Evolutionary conservation across 2,329 filamentous ascomycete species (phyloP).

Genomic region (Alternaria arborescens): DNA sequence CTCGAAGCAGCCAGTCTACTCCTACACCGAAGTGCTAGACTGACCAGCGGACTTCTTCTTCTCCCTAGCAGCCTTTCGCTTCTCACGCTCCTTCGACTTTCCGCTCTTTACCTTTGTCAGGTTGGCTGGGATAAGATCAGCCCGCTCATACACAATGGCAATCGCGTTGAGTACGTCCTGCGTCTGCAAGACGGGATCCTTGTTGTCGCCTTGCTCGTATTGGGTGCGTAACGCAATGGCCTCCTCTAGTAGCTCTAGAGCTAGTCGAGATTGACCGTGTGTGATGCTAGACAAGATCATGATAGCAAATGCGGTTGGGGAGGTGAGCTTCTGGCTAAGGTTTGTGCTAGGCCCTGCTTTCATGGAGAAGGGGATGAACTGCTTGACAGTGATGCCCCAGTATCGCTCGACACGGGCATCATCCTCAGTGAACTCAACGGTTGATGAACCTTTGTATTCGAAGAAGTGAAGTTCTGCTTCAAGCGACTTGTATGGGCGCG

Average conservation of each 20-base stretch:
- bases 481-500: conserved; percentile 10
- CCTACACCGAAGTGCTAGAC: background rate
- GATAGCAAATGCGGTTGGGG: background rate
- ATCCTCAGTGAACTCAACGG: background rate
- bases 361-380: conserved; percentile 8
- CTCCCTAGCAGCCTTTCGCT: conserved; percentile 9
- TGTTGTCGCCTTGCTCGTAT: conserved; percentile 6
- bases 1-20: background rate
- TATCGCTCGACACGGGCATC: conserved; percentile 10
- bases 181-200: background rate
- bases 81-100: conserved; percentile 15
- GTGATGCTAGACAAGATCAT: conserved; percentile 12
- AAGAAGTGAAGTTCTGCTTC: conserved; percentile 2
- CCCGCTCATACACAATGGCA: conserved; percentile 16
- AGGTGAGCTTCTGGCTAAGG: background rate
- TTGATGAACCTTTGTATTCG: background rate
- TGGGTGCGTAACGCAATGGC: conserved; percentile 9
- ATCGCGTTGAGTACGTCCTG: conserved; percentile 20
- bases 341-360: background rate
- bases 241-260: conserved; percentile 6
- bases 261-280: conserved; percentile 17
- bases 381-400: conserved; percentile 8
- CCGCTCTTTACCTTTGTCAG: conserved; percentile 15
- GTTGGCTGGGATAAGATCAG: conserved; percentile 13
- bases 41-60: background rate